Evolutionary conservation across 495 filamentous ascomycete species (phyloP).

Genomic region (Aspergillus bridgeri): DNA sequence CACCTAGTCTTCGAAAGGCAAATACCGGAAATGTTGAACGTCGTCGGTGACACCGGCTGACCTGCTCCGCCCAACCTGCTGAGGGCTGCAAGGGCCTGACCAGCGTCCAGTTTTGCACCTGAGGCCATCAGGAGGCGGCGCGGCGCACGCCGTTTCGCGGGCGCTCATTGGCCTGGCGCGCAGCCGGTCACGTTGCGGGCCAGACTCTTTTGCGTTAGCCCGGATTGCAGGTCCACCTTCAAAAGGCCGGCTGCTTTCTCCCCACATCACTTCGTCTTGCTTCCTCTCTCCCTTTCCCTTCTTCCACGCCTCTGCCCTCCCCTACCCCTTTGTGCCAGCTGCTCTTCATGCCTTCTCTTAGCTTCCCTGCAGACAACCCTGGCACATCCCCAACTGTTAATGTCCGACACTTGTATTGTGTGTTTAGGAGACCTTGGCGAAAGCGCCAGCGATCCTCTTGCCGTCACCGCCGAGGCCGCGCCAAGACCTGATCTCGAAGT

Average conservation of each 20-base stretch:
- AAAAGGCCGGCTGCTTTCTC: slow-evolving; percentile 42
- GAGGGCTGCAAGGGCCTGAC: no score
- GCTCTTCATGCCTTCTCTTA: slow-evolving; percentile 48
- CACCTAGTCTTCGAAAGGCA: no score
- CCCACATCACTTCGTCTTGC: slow-evolving; percentile 34
- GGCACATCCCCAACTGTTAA: slow-evolving; percentile 43
- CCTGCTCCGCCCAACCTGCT: no score
- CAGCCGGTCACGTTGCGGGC: slow-evolving; percentile 37
- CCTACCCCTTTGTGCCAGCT: slow-evolving; percentile 21
- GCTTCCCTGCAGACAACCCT: slow-evolving; percentile 26
- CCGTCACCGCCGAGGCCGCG: slow-evolving; percentile 41
- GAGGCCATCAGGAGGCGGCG: background rate
- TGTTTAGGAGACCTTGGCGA: slow-evolving; percentile 87
- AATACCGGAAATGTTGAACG: no score
- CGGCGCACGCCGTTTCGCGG: background rate
- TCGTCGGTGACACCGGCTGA: no score
- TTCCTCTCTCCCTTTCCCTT: slow-evolving; percentile 25
- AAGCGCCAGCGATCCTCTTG: slow-evolving; percentile 50
- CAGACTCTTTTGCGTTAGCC: slow-evolving; percentile 45
- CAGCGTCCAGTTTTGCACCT: background rate
- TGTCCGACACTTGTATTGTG: slow-evolving; percentile 95
- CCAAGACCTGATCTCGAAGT: slow-evolving; percentile 43
- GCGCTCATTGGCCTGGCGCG: slow-evolving; percentile 26
- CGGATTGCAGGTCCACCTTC: slow-evolving; percentile 40
- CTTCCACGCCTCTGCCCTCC: slow-evolving; percentile 12